Conservation (phyloP, 202 grass and related monocot species). For the Schoenoplectus triqueter region DNA sequence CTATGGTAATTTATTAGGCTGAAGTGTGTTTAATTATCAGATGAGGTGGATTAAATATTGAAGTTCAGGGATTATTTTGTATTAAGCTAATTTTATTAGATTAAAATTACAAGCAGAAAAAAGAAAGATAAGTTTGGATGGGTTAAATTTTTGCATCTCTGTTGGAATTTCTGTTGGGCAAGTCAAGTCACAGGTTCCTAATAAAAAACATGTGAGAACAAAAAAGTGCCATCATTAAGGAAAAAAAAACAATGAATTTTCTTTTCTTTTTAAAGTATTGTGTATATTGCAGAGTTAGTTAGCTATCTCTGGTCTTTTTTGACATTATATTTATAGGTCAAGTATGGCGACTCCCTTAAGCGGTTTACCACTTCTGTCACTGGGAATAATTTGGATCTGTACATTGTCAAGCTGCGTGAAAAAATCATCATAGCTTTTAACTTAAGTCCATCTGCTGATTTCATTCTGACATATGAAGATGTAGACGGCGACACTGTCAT, state of each 20-base stretch:
- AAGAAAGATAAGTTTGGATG: neutral
- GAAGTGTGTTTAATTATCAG: neutral
- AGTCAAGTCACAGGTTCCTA: neutral
- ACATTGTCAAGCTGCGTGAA: slow-evolving; percentile 50
- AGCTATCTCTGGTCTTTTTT: neutral
- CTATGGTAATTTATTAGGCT: neutral
- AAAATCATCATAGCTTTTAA: slow-evolving; percentile 82
- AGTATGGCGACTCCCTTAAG: slow-evolving; percentile 69
- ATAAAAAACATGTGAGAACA: neutral
- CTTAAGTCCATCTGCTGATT: slow-evolving; percentile 50
- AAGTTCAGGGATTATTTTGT: neutral
- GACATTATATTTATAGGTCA: slow-evolving; percentile 57
- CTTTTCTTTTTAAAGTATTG: neutral
- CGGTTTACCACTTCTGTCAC: slow-evolving; percentile 55
- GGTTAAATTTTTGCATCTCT: neutral
- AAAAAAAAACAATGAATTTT: neutral
- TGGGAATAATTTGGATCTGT: slow-evolving; percentile 50
- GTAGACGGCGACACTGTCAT: slow-evolving; percentile 70
- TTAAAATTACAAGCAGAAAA: neutral
- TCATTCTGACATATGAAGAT: slow-evolving; percentile 75
- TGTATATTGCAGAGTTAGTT: slow-evolving; percentile 1
- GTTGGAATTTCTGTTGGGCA: slow-evolving; percentile 17
- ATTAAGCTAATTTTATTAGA: neutral
- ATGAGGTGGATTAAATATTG: neutral
- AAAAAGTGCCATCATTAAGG: neutral